Evolutionary conservation across 1,284 basidiomycete species (phyloP).

Genomic region (Ceratobasidium sp.): DNA sequence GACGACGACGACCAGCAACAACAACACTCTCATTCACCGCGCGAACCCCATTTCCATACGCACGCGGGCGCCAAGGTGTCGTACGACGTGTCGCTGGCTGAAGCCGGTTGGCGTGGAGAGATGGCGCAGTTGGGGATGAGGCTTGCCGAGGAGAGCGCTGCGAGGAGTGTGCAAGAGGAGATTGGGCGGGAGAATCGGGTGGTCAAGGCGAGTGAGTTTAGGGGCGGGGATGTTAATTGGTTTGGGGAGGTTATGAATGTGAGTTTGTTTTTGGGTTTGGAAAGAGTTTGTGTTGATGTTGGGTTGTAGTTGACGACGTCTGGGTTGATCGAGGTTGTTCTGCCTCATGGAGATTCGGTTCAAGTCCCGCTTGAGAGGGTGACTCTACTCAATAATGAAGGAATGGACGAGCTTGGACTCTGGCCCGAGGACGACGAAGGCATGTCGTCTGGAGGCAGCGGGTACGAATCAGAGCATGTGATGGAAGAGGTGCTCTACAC

Average conservation of each 20-base stretch:
- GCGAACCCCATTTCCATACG: slow-evolving; percentile 44
- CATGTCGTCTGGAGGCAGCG: slow-evolving; percentile 18
- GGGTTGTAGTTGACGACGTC: slow-evolving; percentile 71
- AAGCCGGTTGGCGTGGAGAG: slow-evolving; percentile 72
- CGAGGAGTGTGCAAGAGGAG: slow-evolving; percentile 39
- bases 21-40: slow-evolving; percentile 53
- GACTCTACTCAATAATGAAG: slow-evolving; percentile 74
- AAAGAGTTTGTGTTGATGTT: neutral
- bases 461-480: slow-evolving; percentile 13
- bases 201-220: slow-evolving; percentile 57
- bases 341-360: slow-evolving; percentile 65
- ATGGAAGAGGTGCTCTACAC: slow-evolving; percentile 42
- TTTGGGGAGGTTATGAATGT: slow-evolving; percentile 83
- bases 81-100: slow-evolving; percentile 30
- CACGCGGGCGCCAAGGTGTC: slow-evolving; percentile 19
- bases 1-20: neutral
- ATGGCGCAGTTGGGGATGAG: slow-evolving; percentile 72
- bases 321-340: slow-evolving; percentile 74
- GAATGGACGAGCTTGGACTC: slow-evolving; percentile 79
- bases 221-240: slow-evolving; percentile 67
- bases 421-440: slow-evolving; percentile 65
- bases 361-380: slow-evolving; percentile 72
- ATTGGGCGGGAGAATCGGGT: slow-evolving; percentile 42
- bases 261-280: slow-evolving; percentile 54
- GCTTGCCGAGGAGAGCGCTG: slow-evolving; percentile 65